Base-by-base conservation (phyloP, 2,329 filamentous ascomycete species). In the Ascochyta lentis region DNA sequence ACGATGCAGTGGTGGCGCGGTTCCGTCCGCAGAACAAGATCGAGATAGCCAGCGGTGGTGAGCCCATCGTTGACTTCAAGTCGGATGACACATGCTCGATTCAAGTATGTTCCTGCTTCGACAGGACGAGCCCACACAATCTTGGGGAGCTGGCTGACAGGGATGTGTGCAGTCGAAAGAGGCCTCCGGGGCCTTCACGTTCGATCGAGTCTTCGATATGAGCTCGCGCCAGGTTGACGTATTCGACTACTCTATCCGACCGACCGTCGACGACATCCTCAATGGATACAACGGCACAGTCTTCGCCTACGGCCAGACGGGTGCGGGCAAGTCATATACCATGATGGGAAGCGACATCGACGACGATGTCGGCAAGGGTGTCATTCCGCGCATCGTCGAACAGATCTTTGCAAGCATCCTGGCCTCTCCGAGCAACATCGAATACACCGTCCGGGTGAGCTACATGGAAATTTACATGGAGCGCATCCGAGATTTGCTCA, bases 391-490 rank as follows among this genome's bases (percentile, higher is more conserved):
- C 70, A 98, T 98, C 66, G 89, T 97, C 66, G 92, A 98, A 79
- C 94, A 98, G 80, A 97, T 98, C 74, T 98, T 98, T 76, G 89
- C 90, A 67, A 96, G 91, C 78, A 98, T 98, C 76, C 84, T 97
- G 79, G 87, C 90, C 22, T 96, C 92, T 68, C 91, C 94, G 39
- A 88, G 88, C 69, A 96, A 91, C 65, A 97, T 98, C 75, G 95
- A 98, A 78, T 98, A 98, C 78, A 98, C 93, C n/a, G 94, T 99
- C 49, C 88, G 93, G 53, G 94, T 98, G 72, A 96, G 92, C 77
- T 98, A 98, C 79, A 97, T 99, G 93, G 95, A 99, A 79, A 98
- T 99, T 63, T 99, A 99, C 82, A 99, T 98, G 95, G 95, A 99
- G 80, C 88, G 90, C 67, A 98, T 99, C 76, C 87, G 94, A 70